Conservation (phyloP, 805 yeast species). For the Zygoascus tannicola region DNA sequence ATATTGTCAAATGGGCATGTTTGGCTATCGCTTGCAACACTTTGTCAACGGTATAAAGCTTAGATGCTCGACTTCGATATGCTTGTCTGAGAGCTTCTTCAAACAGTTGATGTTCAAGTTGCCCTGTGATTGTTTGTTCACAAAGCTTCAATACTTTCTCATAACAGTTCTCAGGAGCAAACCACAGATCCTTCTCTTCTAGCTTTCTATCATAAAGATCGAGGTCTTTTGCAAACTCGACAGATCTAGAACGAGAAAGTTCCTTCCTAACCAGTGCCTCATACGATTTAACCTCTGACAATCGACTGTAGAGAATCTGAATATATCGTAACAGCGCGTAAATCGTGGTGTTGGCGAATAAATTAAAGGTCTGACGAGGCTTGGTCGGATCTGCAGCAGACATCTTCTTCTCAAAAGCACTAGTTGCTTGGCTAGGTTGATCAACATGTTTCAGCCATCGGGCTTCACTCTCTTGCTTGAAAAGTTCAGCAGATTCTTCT, state of each 20-base stretch:
- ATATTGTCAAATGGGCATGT: conserved; percentile 75
- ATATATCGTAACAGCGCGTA: conserved; percentile 85
- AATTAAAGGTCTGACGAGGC: conserved; percentile 44
- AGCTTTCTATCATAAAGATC: conserved; percentile 73
- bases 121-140: conserved; percentile 74
- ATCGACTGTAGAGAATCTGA: conserved; percentile 70
- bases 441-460: conserved; percentile 24
- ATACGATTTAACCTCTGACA: conserved; percentile 64
- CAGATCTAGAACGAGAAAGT: conserved; percentile 37
- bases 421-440: conserved; percentile 1
- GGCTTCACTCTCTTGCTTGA: conserved; percentile 16
- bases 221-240: conserved; percentile 74
- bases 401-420: neutral
- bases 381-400: neutral
- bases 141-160: conserved; percentile 68
- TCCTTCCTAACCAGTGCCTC: conserved; percentile 67
- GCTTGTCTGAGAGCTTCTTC: conserved; percentile 95
- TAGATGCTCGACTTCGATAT: conserved; percentile 85
- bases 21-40: conserved; percentile 76
- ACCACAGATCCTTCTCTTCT: conserved; percentile 68
- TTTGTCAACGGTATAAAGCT: conserved; percentile 86
- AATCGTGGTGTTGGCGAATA: conserved; percentile 81
- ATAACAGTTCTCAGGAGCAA: conserved; percentile 41
- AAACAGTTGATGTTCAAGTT: conserved; percentile 86
- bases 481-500: conserved; percentile 10